Base-by-base conservation (phyloP, 345 rosid genomes). In the Psidium friedrichsthalianum region DNA sequence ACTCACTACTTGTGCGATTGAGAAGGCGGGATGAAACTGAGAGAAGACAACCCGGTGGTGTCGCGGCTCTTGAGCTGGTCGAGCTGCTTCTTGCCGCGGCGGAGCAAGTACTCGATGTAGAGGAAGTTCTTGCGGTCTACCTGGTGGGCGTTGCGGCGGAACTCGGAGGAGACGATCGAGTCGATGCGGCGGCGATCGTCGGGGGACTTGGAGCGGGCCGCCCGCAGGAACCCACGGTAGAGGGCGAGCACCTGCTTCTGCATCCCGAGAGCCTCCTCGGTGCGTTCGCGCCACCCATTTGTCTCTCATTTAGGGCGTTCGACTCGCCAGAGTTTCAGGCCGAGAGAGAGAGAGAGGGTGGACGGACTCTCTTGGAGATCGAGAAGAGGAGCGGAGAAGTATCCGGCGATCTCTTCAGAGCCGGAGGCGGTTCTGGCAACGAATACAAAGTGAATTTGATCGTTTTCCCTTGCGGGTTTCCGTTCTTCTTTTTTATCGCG, bases 171-270 rank as follows among this genome's bases (percentile, higher is more conserved):
- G 36, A 96, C 98, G 15, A 94, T 83, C 76, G 89, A 89, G 89
- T 95, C 95, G 86, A 96, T 92, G 84, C 87, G 89, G 64, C 51
- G 86, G 51, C 94, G 90, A 52, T 94, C 98, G 78, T 96, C 93
- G 1, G 83, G 69, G 82, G 94, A 84, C 88, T 94, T 96, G 4
- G 88, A 89, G 83, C 96, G 96, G 74, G 96, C 93, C 83, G 94
- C 96, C 85, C 99, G 92, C n/a, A 96, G 86, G 87, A 96, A 95
- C 16, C 94, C 96, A 83, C 99, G 90, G 89, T 95, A 96, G 32
- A 96, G 90, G 88, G 94, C 91, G 53, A 96, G 89, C 76, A 93
- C 99, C 90, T 96, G 96, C 89, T 91, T 96, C 90, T 96, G 99
- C 95, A 96, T 89, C 82, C 99, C 98, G 14, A 96, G 20, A 95